These are phyloP conservation scores for Hysterium pulicare DNA, from an alignment of 2,329 filamentous ascomycete species.

Conservation along the genomic window DNA sequence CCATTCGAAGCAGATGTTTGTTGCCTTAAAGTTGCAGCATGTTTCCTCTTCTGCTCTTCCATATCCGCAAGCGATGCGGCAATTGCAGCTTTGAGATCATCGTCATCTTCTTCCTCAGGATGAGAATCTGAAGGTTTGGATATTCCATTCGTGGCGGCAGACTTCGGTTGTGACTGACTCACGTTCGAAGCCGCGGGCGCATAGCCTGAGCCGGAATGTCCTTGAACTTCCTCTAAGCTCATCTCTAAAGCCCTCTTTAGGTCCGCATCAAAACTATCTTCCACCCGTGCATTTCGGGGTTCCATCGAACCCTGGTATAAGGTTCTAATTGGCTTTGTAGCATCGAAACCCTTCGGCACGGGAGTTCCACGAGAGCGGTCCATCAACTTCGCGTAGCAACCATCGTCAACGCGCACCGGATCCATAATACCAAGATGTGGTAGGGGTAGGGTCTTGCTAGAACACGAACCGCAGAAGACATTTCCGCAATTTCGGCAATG, in stretches of 20 bases:
- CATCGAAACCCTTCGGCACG: constrained; percentile 44
- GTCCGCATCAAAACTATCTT: constrained; percentile 92
- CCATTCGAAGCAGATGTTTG: constrained; percentile 60
- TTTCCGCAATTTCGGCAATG: constrained; percentile 98
- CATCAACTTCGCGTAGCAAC: constrained; percentile 85
- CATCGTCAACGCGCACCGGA: constrained; percentile 90
- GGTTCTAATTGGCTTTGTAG: constrained; percentile 58
- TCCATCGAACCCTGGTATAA: constrained; percentile 72
- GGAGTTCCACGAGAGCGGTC: constrained; percentile 59
- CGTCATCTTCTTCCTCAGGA: constrained; percentile 77
- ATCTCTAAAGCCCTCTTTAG: constrained; percentile 90
- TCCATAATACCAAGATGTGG: constrained; percentile 91
- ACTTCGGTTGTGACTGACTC: constrained; percentile 54
- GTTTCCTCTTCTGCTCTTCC: constrained; percentile 95
- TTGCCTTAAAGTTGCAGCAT: constrained; percentile 78
- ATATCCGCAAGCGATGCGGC: constrained; percentile 92
- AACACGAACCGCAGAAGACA: constrained; percentile 95
- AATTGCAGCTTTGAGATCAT: constrained; percentile 90
- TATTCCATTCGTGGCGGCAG: constrained; percentile 32
- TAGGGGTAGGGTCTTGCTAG: constrained; percentile 79
- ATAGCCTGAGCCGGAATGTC: constrained; percentile 67
- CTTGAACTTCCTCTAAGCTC: constrained; percentile 91
- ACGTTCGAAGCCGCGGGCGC: no score
- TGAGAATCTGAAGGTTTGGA: constrained; percentile 37
- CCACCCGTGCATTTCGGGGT: constrained; percentile 80